Evolutionary conservation across 371 early-diverging fungal species (phyloP).

Genomic region (Mortierella sp.): DNA sequence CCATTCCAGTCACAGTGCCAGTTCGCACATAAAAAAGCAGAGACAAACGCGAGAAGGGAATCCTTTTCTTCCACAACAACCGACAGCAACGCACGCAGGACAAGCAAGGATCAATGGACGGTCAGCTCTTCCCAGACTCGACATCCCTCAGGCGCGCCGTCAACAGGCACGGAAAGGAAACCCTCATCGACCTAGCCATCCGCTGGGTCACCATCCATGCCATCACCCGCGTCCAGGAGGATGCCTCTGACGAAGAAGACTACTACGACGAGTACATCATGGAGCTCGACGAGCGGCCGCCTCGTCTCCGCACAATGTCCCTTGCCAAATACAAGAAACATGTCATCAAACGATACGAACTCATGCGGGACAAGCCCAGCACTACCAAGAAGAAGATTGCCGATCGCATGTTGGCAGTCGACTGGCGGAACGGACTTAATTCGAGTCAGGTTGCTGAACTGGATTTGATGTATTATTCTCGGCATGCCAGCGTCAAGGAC

Average conservation of each 20-base stretch:
- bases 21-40: not conserved
- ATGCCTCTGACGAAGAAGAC: conserved; percentile 16
- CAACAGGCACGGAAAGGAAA: conserved; percentile 53
- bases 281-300: conserved; percentile 26
- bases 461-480: conserved; percentile 55
- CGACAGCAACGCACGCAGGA: not conserved
- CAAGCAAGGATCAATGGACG: not conserved
- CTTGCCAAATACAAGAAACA: conserved; percentile 17
- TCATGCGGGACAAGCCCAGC: conserved; percentile 19
- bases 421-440: conserved; percentile 60
- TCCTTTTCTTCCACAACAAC: not conserved
- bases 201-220: conserved; percentile 30
- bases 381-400: conserved; percentile 41
- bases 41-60: not conserved
- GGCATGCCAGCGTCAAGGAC: conserved; percentile 38
- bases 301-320: conserved; percentile 10
- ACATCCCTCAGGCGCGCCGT: conserved; percentile 39
- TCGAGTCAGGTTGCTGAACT: conserved; percentile 61
- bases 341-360: conserved; percentile 36
- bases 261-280: conserved; percentile 21
- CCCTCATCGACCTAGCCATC: conserved; percentile 41
- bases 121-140: conserved; percentile 30
- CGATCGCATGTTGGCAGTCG: conserved; percentile 50
- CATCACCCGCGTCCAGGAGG: conserved; percentile 22
- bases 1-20: too few species aligned